Evolutionary conservation across 495 filamentous ascomycete genomes (phyloP).

Genomic region (Penicillium roqueforti): DNA sequence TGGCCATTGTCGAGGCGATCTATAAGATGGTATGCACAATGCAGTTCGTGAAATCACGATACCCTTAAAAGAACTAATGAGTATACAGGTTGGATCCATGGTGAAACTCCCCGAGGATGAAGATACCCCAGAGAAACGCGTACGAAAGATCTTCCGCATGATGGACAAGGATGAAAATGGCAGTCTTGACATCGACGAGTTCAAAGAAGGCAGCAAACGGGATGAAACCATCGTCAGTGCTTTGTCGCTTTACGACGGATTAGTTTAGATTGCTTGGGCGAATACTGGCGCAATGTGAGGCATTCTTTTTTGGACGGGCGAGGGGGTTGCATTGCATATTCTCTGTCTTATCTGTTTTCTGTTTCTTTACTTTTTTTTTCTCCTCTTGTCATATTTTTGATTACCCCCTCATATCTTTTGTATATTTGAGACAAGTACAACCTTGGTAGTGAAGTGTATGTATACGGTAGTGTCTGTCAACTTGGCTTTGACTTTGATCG

Average conservation of each 20-base stretch:
- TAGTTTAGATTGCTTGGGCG: slow-evolving; percentile 58
- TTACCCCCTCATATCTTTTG: slow-evolving; percentile 6
- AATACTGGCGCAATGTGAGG: slow-evolving; percentile 28
- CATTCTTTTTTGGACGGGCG: slow-evolving; percentile 9
- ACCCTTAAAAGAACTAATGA: slow-evolving; percentile 11
- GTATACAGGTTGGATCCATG: slow-evolving; percentile 86
- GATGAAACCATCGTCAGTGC: slow-evolving; percentile 99
- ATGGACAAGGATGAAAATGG: slow-evolving; percentile 99
- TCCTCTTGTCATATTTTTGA: background rate
- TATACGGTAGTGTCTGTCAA: background rate
- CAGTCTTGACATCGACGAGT: slow-evolving; percentile 88
- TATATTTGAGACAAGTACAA: slow-evolving; percentile 7
- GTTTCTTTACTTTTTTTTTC: background rate
- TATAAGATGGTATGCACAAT: slow-evolving; percentile 86
- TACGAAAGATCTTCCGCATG: slow-evolving; percentile 98
- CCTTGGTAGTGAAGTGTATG: slow-evolving; percentile 1
- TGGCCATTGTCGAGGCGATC: slow-evolving; percentile 96
- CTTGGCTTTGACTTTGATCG: background rate
- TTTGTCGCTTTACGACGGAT: slow-evolving; percentile 89
- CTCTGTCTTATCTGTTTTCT: background rate
- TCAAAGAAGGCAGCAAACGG: slow-evolving; percentile 97
- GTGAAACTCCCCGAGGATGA: slow-evolving; percentile 98
- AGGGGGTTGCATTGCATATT: slow-evolving; percentile 7
- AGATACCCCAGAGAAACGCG: slow-evolving; percentile 97
- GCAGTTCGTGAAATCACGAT: background rate